Percentiles rank a stretch among this genome's conserved stretches.
phyloP scores from a whole-genome alignment of 1,284 basidiomycete species.

The Hymenochaete sp. region DNA sequence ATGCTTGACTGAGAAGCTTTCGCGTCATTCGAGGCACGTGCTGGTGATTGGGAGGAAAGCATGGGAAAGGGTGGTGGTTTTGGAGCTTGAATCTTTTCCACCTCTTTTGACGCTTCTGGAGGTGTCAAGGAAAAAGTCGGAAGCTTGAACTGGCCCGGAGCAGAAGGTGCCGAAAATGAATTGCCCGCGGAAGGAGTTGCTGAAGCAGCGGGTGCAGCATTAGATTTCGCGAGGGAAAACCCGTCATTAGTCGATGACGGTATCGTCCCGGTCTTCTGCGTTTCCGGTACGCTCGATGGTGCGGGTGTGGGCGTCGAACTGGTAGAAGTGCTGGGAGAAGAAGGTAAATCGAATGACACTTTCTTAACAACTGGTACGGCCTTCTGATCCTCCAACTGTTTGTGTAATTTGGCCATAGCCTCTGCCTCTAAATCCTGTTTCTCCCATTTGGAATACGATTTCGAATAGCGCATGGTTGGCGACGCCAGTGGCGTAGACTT shows the following conservation, averaged over 20 bases:
- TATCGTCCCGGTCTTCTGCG: slow-evolving; percentile 2
- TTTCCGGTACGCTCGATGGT: background rate
- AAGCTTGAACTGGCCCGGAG: background rate
- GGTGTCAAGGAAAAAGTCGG: background rate
- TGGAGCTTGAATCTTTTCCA: no score
- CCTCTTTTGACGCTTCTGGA: background rate
- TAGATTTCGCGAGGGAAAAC: background rate
- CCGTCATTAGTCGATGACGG: background rate
- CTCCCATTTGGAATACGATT: slow-evolving; percentile 68
- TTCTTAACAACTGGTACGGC: slow-evolving; percentile 4
- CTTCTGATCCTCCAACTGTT: slow-evolving; percentile 37
- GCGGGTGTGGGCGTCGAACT: background rate
- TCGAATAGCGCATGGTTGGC: slow-evolving; percentile 41
- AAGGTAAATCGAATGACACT: slow-evolving; percentile 10
- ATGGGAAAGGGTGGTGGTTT: no score
- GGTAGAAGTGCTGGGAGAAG: background rate
- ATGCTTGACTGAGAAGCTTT: no score
- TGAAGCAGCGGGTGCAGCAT: background rate
- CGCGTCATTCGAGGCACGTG: no score
- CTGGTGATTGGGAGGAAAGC: no score
- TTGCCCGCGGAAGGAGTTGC: background rate
- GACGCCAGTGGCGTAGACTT: slow-evolving; percentile 35
- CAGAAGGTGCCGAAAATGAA: background rate
- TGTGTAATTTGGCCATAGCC: slow-evolving; percentile 59
- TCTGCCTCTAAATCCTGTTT: slow-evolving; percentile 73